Percentiles rank a stretch among this genome's conserved stretches.
Evolutionary conservation across 2,329 filamentous ascomycete species (phyloP).

Genomic region (Cladophialophora immunda): DNA sequence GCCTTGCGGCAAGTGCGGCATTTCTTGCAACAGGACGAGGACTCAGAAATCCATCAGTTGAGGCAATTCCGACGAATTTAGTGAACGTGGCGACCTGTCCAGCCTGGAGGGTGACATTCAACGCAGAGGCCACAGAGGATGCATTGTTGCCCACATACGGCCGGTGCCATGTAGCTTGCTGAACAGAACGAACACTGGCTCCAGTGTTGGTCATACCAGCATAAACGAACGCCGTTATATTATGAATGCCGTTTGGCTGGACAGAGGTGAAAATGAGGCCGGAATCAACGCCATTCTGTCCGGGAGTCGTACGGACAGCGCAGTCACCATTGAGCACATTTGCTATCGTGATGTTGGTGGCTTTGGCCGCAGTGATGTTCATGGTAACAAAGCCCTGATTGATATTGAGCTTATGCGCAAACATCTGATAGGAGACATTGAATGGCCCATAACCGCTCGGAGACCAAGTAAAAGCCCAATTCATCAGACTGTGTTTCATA

Average conservation of each 20-base stretch:
- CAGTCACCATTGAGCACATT: constrained; percentile 74
- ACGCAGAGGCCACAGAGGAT: constrained; percentile 71
- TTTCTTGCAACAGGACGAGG: constrained; percentile 64
- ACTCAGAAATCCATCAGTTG: constrained; percentile 71
- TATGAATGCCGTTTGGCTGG: constrained; percentile 66
- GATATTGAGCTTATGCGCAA: constrained; percentile 69
- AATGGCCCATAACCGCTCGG: constrained; percentile 62
- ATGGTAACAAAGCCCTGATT: constrained; percentile 70
- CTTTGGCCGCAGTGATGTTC: constrained; percentile 63
- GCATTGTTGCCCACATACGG: constrained; percentile 63
- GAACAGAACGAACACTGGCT: constrained; percentile 53
- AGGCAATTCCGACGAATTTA: constrained; percentile 75
- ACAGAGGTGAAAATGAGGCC: constrained; percentile 72
- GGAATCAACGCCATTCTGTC: constrained; percentile 63
- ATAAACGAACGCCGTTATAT: constrained; percentile 70
- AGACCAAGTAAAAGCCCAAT: constrained; percentile 73
- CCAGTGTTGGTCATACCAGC: constrained; percentile 52
- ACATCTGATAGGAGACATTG: constrained; percentile 70
- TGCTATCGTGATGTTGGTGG: constrained; percentile 66
- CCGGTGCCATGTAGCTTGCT: constrained; percentile 51
- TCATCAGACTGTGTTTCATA: constrained; percentile 68
- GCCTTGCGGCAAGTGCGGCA: constrained; percentile 61
- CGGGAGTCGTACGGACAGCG: constrained; percentile 70
- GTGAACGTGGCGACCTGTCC: constrained; percentile 64
- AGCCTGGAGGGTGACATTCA: constrained; percentile 61